Percentiles rank a stretch among this genome's conserved stretches.
These are phyloP conservation scores for Hsuehochloa calcarea DNA, from an alignment of 176 grass and related monocot species.

Conservation along the genomic window DNA sequence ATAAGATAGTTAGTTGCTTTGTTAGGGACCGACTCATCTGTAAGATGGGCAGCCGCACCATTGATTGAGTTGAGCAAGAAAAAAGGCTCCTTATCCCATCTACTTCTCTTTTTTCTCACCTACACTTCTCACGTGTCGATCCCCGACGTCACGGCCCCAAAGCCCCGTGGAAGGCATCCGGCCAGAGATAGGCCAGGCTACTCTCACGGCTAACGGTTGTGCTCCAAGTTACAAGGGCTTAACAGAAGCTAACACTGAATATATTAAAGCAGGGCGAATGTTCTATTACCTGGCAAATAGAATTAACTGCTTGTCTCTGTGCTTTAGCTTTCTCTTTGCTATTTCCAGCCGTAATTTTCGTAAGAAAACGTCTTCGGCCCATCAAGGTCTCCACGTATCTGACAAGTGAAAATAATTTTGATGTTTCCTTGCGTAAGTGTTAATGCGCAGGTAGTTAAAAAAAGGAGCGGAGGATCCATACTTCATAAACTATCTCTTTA, in stretches of 20 bases:
- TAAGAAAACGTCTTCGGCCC: constrained; percentile 84
- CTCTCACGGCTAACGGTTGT: too few species aligned
- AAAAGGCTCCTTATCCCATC: too few species aligned
- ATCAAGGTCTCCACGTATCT: constrained; percentile 92
- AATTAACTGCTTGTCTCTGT: constrained; percentile 97
- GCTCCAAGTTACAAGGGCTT: too few species aligned
- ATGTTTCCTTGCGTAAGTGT: neutral
- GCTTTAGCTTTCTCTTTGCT: constrained; percentile 90
- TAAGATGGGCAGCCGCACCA: too few species aligned
- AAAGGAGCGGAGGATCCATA: constrained; percentile 1
- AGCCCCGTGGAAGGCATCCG: too few species aligned
- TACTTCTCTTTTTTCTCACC: too few species aligned
- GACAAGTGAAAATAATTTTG: constrained; percentile 27
- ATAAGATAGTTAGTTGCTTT: too few species aligned
- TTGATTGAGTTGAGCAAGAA: too few species aligned
- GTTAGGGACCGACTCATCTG: too few species aligned
- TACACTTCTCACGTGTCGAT: too few species aligned
- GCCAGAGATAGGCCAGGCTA: too few species aligned
- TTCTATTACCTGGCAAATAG: constrained; percentile 84
- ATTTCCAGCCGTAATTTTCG: constrained; percentile 76
- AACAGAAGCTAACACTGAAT: neutral
- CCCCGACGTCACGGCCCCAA: too few species aligned
- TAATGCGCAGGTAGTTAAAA: neutral
- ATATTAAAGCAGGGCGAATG: constrained; percentile 2
- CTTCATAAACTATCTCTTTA: neutral